phyloP scores from a whole-genome alignment of 2,329 filamentous ascomycete species.

The Diaporthe sp. region DNA sequence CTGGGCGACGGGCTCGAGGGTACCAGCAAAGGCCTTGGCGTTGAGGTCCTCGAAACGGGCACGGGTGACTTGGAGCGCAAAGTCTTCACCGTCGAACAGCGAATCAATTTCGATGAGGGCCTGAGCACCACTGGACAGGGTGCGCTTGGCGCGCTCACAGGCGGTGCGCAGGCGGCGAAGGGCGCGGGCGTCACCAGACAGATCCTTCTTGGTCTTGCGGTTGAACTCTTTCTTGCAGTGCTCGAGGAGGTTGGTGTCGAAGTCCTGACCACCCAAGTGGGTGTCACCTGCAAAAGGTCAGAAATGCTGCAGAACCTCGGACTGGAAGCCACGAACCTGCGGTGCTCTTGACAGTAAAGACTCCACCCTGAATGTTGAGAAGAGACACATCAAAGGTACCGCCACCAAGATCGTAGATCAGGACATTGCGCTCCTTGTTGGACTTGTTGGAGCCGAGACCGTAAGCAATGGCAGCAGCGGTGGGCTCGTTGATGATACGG shows the following conservation, averaged over 20 bases:
- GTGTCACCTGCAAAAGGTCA: conserved; percentile 97
- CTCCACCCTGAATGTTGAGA: conserved; percentile 98
- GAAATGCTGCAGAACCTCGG: too few relatives aligned
- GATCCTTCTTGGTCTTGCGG: conserved; percentile 83
- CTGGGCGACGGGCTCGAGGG: conserved; percentile 94
- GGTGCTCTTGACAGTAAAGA: conserved; percentile 99
- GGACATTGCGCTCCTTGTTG: conserved; percentile 97
- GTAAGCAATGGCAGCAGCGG: conserved; percentile 97
- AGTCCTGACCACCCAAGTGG: conserved; percentile 95
- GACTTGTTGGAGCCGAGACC: conserved; percentile 96
- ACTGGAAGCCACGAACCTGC: too few relatives aligned
- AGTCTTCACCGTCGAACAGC: conserved; percentile 97
- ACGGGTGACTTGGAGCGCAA: conserved; percentile 97
- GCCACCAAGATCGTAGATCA: conserved; percentile 99
- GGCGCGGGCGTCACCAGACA: conserved; percentile 88
- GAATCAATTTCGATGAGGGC: conserved; percentile 99
- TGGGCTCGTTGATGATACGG: conserved; percentile 99
- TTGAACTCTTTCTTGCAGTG: conserved; percentile 98
- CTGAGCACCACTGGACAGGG: conserved; percentile 96
- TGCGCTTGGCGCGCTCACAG: conserved; percentile 99
- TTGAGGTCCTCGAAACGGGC: conserved; percentile 99
- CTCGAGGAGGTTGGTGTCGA: conserved; percentile 95
- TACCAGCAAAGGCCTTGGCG: conserved; percentile 93
- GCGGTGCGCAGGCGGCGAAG: conserved; percentile 96
- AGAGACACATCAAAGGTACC: conserved; percentile 99